A percentile compares a stretch with the other conserved stretches of the same genome.
phyloP scores from a whole-genome alignment of 2,329 filamentous ascomycete genomes.

The Biscogniauxia mediterranea region DNA sequence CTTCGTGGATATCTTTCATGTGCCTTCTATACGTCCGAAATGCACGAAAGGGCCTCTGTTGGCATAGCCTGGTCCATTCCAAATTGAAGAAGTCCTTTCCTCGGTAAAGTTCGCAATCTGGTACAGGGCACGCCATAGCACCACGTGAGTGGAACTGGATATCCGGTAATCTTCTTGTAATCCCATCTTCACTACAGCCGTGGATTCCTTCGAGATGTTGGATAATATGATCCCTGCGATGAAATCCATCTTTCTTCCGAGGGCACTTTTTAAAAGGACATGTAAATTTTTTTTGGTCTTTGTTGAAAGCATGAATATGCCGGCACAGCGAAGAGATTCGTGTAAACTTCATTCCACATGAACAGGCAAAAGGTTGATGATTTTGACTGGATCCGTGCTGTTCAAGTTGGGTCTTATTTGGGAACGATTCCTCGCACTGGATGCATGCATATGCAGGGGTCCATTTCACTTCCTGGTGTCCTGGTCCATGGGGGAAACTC shows the following conservation, averaged over 20 bases:
- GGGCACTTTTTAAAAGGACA: constrained; percentile 34
- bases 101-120: constrained; percentile 22
- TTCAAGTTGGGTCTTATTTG: background rate
- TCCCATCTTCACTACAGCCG: constrained; percentile 26
- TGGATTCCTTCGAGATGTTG: constrained; percentile 39
- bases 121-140: constrained; percentile 21
- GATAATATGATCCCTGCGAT: constrained; percentile 36
- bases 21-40: constrained; percentile 34
- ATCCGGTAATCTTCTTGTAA: constrained; percentile 1
- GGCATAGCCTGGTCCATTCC: constrained; percentile 1
- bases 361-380: constrained; percentile 21
- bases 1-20: constrained; percentile 36
- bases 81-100: constrained; percentile 14
- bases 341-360: constrained; percentile 28
- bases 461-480: constrained; percentile 14
- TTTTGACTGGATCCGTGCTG: constrained; percentile 8
- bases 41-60: constrained; percentile 15
- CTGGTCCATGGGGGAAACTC: background rate
- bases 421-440: constrained; percentile 14
- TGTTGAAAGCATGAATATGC: constrained; percentile 21
- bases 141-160: too few relatives aligned
- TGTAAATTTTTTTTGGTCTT: constrained; percentile 21
- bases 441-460: constrained; percentile 8
- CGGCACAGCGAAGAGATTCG: constrained; percentile 27
- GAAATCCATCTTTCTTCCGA: constrained; percentile 34